Base-by-base conservation (phyloP, 495 filamentous ascomycete genomes). In the Halenospora varia region DNA sequence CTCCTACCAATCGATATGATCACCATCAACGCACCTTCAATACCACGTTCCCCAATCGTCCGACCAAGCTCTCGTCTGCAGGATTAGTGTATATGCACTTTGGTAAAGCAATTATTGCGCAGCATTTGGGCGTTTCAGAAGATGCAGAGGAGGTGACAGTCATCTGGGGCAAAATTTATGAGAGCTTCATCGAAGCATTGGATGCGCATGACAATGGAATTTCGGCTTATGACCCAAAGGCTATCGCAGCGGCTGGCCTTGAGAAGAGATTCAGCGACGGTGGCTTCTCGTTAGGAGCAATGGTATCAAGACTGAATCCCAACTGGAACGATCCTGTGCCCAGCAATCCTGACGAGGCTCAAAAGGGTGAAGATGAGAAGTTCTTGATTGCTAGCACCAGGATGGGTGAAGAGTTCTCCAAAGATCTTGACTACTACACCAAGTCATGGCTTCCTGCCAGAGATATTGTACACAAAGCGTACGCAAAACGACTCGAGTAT, bases 131-230 rank as follows among this genome's bases (percentile, higher is more conserved):
- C 15, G 70, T 88, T 24, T 68, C 77, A 8, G 68, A 80, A 57
- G 82, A 88, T 26, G 80, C 81, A 63, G 74, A 79, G 35, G 83
- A 89, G 62, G 85, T 93, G 24, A 75, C 77, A 23, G 68, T 95
- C 22, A 73, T 97, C 24, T 96, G 85, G 78, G 77, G 84, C 66
- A 97, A 97, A 75, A 69, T 98, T 22, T 98, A 98, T 78, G 85
- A 84, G 48, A 87, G 88, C 66, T 96, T 97, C 72, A 83, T 98
- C 71, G 94, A 98, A 73, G 90, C 94, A 17, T 83, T 98, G 41
- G 94, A 98, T 73, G 94, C 92, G 55, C 92, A 97, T 70, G 94
- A 98, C 75, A 98, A 98, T 72, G 94, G 94, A 59, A 88, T 98
- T 67, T 81, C 80, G 17, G 83, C 72, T 42, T 96, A 96, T 71